These are phyloP conservation scores for Solanum chacoense DNA, from an alignment of 305 asterid genomes.

Conservation along the genomic window DNA sequence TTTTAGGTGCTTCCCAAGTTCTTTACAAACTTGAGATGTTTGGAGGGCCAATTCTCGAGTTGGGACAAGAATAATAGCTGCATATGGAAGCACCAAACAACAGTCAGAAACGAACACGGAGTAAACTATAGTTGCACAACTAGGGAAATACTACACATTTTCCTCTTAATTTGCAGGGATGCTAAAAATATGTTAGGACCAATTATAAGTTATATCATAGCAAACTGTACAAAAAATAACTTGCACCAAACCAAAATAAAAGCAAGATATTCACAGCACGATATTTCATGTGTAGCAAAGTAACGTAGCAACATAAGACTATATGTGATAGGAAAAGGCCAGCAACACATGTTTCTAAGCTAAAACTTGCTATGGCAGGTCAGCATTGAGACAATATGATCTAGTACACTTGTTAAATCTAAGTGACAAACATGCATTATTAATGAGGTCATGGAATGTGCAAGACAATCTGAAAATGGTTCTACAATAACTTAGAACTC, in stretches of 20 bases:
- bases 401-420: background rate
- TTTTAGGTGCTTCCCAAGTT: conserved; percentile 84
- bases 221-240: background rate
- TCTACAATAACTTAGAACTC: background rate
- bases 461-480: background rate
- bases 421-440: background rate
- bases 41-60: conserved; percentile 98
- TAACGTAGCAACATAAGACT: background rate
- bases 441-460: background rate
- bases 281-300: background rate
- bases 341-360: background rate
- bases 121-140: background rate
- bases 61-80: conserved; percentile 91
- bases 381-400: background rate
- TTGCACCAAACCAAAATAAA: background rate
- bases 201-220: background rate
- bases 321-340: background rate
- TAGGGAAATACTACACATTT: background rate
- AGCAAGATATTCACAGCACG: background rate
- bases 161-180: background rate
- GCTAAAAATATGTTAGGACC: conserved; percentile 2
- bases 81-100: conserved; percentile 2
- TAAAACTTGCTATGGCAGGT: background rate
- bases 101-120: background rate
- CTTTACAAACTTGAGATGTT: conserved; percentile 95